Evolutionary conservation across 1,139 yeast genomes (phyloP).

Genomic region (Scheffersomyces illinoinensis): DNA sequence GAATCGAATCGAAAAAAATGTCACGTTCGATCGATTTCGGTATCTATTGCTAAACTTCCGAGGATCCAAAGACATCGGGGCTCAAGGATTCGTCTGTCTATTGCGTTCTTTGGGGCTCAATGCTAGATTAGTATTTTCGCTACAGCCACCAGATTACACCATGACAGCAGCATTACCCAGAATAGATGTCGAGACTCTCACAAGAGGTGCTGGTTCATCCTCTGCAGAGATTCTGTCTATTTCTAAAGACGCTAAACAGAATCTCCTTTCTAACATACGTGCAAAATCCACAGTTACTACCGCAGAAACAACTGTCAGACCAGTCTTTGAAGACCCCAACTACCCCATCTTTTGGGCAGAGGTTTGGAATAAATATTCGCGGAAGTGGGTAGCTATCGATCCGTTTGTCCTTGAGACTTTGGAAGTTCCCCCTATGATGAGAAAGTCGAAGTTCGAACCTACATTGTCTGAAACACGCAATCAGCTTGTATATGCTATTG

Average conservation of each 20-base stretch:
- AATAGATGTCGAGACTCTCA: slow-evolving; percentile 4
- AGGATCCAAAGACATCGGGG: slow-evolving; percentile 80
- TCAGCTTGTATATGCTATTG: slow-evolving; percentile 71
- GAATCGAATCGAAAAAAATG: slow-evolving; percentile 19
- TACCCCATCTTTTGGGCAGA: slow-evolving; percentile 92
- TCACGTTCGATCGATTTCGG: slow-evolving; percentile 40
- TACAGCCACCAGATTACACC: slow-evolving; percentile 90
- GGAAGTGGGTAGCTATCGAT: slow-evolving; percentile 84
- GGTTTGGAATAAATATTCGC: slow-evolving; percentile 77
- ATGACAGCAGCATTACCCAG: slow-evolving; percentile 22
- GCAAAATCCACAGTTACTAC: slow-evolving; percentile 4
- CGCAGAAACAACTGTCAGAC: background rate
- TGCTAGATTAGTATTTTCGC: slow-evolving; percentile 73
- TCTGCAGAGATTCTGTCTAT: slow-evolving; percentile 3
- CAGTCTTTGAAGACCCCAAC: slow-evolving; percentile 28
- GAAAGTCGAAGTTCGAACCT: slow-evolving; percentile 73
- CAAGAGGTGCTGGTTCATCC: slow-evolving; percentile 1
- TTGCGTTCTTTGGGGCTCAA: slow-evolving; percentile 70
- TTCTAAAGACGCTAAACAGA: slow-evolving; percentile 4
- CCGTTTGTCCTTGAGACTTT: slow-evolving; percentile 66
- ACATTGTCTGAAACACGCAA: slow-evolving; percentile 62
- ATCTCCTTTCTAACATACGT: slow-evolving; percentile 9
- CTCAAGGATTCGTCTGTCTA: slow-evolving; percentile 84
- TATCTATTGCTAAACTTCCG: slow-evolving; percentile 41
- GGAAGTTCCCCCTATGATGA: slow-evolving; percentile 61